phyloP scores from a whole-genome alignment of 1,284 basidiomycete genomes.

The Psilocybe mexicana region DNA sequence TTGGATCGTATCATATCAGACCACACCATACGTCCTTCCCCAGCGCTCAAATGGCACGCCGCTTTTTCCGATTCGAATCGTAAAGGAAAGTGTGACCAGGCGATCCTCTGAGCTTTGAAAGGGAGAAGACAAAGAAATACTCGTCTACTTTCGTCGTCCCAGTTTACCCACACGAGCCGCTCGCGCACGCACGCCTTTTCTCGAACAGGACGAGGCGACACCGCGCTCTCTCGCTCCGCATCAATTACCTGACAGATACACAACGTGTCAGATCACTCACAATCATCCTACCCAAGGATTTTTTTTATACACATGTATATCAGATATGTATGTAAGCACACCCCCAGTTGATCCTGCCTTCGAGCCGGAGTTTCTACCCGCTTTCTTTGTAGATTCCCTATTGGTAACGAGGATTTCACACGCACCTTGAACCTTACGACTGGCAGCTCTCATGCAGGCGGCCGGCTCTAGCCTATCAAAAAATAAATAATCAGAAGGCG shows the following conservation, averaged over 20 bases:
- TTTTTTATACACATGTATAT: background rate
- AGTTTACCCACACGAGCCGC: too few species aligned
- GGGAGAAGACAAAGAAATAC: too few species aligned
- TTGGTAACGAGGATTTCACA: slow-evolving; percentile 9
- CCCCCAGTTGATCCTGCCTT: background rate
- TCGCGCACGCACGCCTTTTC: too few species aligned
- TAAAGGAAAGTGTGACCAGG: background rate
- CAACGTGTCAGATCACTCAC: background rate
- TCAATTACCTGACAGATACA: too few species aligned
- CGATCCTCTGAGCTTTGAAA: background rate
- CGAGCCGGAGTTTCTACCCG: slow-evolving; percentile 4
- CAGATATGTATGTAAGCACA: too few species aligned
- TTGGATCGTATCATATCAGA: too few species aligned
- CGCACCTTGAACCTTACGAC: background rate
- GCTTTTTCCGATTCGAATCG: background rate
- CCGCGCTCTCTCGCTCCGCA: too few species aligned
- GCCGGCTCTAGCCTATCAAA: too few species aligned
- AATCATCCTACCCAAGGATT: background rate
- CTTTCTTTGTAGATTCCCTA: slow-evolving; percentile 9
- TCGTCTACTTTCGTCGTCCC: too few species aligned
- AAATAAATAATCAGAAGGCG: too few species aligned
- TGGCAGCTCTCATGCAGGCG: too few species aligned
- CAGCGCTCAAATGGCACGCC: slow-evolving; percentile 9
- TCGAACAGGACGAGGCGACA: too few species aligned
- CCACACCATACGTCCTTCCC: background rate